Evolutionary conservation across 208 protist species (phyloP).

Genomic region (Leishmania braziliensis): DNA sequence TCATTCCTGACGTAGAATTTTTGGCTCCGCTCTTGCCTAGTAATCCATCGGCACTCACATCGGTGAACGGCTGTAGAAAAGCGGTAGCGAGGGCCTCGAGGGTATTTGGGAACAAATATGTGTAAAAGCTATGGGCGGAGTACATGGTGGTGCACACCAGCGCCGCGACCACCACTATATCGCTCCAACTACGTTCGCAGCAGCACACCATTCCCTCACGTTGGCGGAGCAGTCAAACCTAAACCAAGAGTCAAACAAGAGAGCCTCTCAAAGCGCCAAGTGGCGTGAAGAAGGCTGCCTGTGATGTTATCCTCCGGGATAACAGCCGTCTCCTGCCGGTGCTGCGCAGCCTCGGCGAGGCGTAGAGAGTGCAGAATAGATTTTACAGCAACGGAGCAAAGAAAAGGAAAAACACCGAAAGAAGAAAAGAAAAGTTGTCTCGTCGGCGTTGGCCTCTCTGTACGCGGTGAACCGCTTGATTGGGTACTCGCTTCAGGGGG

Average conservation of each 20-base stretch:
- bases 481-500: background rate
- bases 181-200: slow-evolving; percentile 47
- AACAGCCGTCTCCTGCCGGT: background rate
- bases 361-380: background rate
- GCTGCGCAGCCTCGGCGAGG: background rate
- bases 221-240: background rate
- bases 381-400: background rate
- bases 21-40: background rate
- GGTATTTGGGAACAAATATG: slow-evolving; percentile 75
- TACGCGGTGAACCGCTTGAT: background rate
- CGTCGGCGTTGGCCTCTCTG: background rate
- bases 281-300: background rate
- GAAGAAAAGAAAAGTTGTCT: background rate
- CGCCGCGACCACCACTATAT: slow-evolving; percentile 55
- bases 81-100: slow-evolving; percentile 32
- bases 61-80: slow-evolving; percentile 28
- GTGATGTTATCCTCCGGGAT: background rate
- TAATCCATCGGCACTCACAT: slow-evolving; percentile 23
- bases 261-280: background rate
- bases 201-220: slow-evolving; percentile 23
- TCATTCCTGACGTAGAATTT: background rate
- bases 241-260: background rate
- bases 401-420: background rate
- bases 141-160: slow-evolving; percentile 67
- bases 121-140: slow-evolving; percentile 76